Conservation (phyloP, 768 basidiomycete species). For the Trametes sanguinea region DNA sequence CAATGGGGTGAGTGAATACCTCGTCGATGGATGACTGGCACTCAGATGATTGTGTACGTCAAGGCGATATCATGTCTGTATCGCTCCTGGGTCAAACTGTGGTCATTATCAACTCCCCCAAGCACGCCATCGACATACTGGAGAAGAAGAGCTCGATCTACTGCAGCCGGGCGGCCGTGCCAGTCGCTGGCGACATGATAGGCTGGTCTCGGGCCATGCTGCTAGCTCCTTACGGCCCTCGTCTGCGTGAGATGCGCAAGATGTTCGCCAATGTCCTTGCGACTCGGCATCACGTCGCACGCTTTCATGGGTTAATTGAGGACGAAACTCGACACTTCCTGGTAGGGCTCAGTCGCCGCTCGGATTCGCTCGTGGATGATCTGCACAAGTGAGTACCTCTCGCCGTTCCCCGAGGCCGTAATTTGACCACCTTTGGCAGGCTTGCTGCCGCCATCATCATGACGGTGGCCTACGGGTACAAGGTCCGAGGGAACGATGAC, state of each 20-base stretch:
- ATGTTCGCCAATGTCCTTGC: conserved; percentile 45
- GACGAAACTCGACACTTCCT: conserved; percentile 47
- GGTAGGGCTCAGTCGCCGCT: conserved; percentile 40
- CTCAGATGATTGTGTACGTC: neutral
- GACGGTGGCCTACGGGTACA: conserved; percentile 34
- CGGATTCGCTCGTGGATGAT: conserved; percentile 39
- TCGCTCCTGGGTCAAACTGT: conserved; percentile 31
- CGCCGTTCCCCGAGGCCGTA: neutral
- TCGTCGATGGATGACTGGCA: too few species aligned
- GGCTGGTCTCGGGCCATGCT: conserved; percentile 37
- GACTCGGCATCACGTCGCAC: conserved; percentile 37
- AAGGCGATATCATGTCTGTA: conserved; percentile 34
- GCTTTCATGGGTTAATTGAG: conserved; percentile 41
- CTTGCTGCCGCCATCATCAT: conserved; percentile 31
- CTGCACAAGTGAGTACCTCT: conserved; percentile 41
- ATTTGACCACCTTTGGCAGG: conserved; percentile 19
- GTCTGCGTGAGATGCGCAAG: conserved; percentile 45
- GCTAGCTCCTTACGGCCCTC: conserved; percentile 43
- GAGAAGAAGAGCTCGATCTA: conserved; percentile 32
- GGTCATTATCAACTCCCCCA: conserved; percentile 33
- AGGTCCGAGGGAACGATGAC: conserved; percentile 28
- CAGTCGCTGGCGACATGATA: conserved; percentile 27
- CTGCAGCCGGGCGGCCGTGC: conserved; percentile 27
- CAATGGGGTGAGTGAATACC: conserved; percentile 29
- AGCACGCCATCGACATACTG: conserved; percentile 31